A percentile compares a stretch with the other conserved stretches of the same genome.
Evolutionary conservation across 1,284 basidiomycete species (phyloP).

Genomic region (Cutaneotrichosporon sp.): DNA sequence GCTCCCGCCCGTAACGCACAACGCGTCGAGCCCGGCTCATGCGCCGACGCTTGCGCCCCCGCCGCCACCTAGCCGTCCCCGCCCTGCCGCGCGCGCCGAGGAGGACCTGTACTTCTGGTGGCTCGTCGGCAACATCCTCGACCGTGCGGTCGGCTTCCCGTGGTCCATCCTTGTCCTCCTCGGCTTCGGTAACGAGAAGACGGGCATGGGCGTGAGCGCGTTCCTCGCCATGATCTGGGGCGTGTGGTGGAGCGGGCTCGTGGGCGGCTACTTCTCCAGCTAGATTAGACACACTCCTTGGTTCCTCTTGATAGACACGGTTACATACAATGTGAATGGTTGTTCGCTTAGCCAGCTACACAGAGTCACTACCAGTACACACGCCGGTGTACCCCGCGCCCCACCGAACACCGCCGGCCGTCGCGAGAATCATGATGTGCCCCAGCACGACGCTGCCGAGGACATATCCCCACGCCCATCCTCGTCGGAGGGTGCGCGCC

Average conservation of each 20-base stretch:
- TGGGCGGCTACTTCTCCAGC: neutral
- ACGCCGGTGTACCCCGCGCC: conserved; percentile 43
- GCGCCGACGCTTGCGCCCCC: conserved; percentile 41
- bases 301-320: neutral
- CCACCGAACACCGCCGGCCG: conserved; percentile 73
- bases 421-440: conserved; percentile 72
- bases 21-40: conserved; percentile 31
- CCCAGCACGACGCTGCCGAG: conserved; percentile 67
- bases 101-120: conserved; percentile 35
- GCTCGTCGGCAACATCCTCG: conserved; percentile 35
- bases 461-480: conserved; percentile 64
- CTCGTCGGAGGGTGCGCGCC: conserved; percentile 62
- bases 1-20: conserved; percentile 36
- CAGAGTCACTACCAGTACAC: conserved; percentile 22
- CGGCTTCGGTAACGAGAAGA: conserved; percentile 42
- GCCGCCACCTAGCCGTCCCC: conserved; percentile 30
- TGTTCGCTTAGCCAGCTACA: too few species aligned
- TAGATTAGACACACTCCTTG: neutral
- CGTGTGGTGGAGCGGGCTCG: conserved; percentile 45
- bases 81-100: conserved; percentile 21
- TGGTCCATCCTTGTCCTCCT: conserved; percentile 46
- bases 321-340: neutral
- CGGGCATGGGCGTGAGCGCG: conserved; percentile 45
- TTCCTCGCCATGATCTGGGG: conserved; percentile 50
- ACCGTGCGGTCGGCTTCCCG: conserved; percentile 44